Conservation (phyloP, 805 yeast species). For the Pichia gijzeniarum region DNA sequence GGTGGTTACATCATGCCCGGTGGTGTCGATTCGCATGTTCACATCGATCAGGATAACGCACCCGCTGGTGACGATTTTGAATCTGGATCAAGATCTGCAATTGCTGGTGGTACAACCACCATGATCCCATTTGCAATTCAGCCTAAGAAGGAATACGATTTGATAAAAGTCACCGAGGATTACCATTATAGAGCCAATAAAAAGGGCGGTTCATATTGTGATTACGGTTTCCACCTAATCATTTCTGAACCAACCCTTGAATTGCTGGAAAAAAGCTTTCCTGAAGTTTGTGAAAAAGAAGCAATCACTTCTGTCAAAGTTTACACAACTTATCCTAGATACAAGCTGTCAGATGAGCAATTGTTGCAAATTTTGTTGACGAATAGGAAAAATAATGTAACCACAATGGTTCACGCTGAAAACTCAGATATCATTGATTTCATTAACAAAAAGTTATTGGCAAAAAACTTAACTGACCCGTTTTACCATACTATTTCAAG, state of each 20-base stretch:
- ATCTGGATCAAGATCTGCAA: conserved; percentile 37
- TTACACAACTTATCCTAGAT: conserved; percentile 39
- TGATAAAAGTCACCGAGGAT: conserved; percentile 26
- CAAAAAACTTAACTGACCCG: conserved; percentile 34
- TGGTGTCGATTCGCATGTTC: conserved; percentile 44
- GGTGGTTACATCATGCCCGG: conserved; percentile 43
- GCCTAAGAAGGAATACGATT: conserved; percentile 20
- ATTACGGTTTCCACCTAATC: conserved; percentile 21
- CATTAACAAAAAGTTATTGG: conserved; percentile 28
- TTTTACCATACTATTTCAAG: conserved; percentile 39
- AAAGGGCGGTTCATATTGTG: conserved; percentile 17
- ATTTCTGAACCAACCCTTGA: conserved; percentile 12
- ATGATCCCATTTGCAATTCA: conserved; percentile 41
- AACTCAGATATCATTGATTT: conserved; percentile 37
- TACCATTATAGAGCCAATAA: conserved; percentile 10
- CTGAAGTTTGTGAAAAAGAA: conserved; percentile 26
- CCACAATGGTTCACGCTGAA: conserved; percentile 45
- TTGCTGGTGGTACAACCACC: conserved; percentile 44
- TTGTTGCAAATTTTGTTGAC: conserved; percentile 32
- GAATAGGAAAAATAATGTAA: conserved; percentile 36
- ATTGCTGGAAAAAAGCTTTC: conserved; percentile 22
- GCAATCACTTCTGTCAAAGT: conserved; percentile 36
- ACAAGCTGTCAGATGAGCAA: conserved; percentile 35
- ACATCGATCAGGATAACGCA: conserved; percentile 66
- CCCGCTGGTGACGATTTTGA: conserved; percentile 38